Evolutionary conservation across 139 green algal species (phyloP).

Genomic region (Chlorella sp.): DNA sequence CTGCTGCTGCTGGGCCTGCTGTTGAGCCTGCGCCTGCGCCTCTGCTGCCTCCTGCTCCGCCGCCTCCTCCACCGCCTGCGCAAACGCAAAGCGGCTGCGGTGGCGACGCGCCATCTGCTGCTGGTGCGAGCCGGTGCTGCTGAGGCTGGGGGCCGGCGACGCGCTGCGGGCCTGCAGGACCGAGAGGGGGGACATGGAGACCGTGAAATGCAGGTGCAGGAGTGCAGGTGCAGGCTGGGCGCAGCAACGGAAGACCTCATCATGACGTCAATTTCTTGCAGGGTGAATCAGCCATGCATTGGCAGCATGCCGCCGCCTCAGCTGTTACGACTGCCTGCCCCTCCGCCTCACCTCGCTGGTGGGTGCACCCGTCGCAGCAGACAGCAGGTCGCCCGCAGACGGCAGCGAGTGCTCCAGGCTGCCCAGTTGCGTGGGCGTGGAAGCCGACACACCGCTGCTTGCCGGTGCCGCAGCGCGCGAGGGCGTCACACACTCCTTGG

Average conservation of each 20-base stretch:
- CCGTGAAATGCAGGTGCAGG: too few species aligned
- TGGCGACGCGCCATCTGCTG: slow-evolving; percentile 12
- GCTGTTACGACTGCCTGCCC: not conserved
- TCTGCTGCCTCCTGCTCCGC: not conserved
- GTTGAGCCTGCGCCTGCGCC: not conserved
- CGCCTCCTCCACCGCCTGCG: slow-evolving; percentile 44
- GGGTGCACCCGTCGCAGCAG: not conserved
- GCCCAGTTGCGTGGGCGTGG: not conserved
- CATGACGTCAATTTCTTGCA: too few species aligned
- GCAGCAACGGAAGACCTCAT: too few species aligned
- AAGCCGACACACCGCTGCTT: not conserved
- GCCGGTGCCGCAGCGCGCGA: not conserved
- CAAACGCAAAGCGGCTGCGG: slow-evolving; percentile 55
- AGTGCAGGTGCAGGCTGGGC: too few species aligned
- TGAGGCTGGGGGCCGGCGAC: slow-evolving; percentile 8
- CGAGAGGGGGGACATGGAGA: not conserved
- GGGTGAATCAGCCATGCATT: not conserved
- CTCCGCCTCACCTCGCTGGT: slow-evolving; percentile 3
- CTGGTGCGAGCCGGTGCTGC: not conserved
- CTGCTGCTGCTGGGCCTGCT: slow-evolving; percentile 1
- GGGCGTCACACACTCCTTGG: not conserved
- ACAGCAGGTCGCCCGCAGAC: slow-evolving; percentile 3
- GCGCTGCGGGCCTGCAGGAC: not conserved
- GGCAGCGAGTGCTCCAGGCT: slow-evolving; percentile 1
- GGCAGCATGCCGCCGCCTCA: not conserved